Evolutionary conservation across 2,329 filamentous ascomycete species (phyloP), one percentile per base, ranked within the genome.

Genomic region (Talaromyces rugulosus): DNA sequence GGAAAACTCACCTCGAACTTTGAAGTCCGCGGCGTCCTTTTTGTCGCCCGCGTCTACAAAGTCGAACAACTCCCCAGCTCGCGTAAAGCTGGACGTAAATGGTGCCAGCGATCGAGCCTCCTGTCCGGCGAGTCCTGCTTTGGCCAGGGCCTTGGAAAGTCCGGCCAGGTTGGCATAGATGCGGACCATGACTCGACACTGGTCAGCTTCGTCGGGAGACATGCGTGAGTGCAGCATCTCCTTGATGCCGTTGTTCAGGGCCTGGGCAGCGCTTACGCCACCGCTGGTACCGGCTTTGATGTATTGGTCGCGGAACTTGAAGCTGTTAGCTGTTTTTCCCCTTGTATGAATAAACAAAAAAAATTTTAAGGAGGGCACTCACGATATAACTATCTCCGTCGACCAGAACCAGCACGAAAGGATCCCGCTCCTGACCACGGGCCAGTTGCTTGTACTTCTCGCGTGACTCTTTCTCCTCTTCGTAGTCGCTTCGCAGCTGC

Each of bases 231-330:
- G 70, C 16, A 85, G 73, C 57, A 80, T 78, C 42, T 78, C 73
- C 65, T 77, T 79, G 58, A 87, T 72, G 18, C 79, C 77, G 40
- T 83, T 79, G 60, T 82, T 82, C 4, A 88, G 73, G 55, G 81
- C 73, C 4, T 81, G 78, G 2, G 85, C 85, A 18, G 85, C 85
- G 59, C 74, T 78, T 59, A 80, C 78, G 4, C 86, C 86, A 14
- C 86, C 86, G 30, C 84, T 79, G 50, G 79, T 77, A 1, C 81
- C 80, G 5, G 75, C 76, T 51, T 72, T 72, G 56, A 85, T 69
- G 8, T 84, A 75, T 33, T 76, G 71, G 47, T 85, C 82, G 36
- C 81, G 77, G 68, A 86, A 84, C 84, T 96, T 90, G 82, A 89
- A 74, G 91, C 34, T 8, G 69, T 94, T 84, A 81, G 66, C 68